Base-by-base conservation (phyloP, 768 basidiomycete genomes). In the Tulasnella sp. region DNA sequence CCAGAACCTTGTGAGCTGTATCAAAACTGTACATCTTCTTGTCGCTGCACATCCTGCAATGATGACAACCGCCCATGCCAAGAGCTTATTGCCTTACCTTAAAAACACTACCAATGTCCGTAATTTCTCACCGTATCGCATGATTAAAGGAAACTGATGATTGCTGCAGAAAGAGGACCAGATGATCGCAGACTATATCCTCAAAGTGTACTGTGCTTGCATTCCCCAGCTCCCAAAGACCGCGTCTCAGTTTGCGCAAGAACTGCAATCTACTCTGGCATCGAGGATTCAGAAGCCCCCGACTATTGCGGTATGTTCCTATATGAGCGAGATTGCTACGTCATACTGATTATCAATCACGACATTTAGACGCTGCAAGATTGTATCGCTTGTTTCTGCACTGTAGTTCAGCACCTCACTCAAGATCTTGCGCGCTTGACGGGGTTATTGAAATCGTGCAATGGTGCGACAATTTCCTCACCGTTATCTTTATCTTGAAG, bases 161-260 rank as follows among this genome's bases (percentile, higher is more conserved):
- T 34, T 45, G 13, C 24, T 15, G 4, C 58, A 93, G 89, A 41
- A 71, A 3, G 92, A 98, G 49, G 92, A 96, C 56, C 76, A 89
- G 56, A 69, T 74, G 0, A 83, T 83, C 4, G 80, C 81, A 1
- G 92, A 96, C 61, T 85, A 86, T 62, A 66, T 99, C 3, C 72
- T 98, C 34, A 83, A 83, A 56, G 86, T 93, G 35, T 96, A 95
- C 68, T 74, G 85, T 27, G 75, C 75, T 15, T 81, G 81, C 2
- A 80, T 96, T 28, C 87, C 88, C 2, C 74, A 80, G 56, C 83
- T 93, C 81, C 89, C 91, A 0, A 86, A 83, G 66, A 89, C 88
- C 0, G 83, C 88, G 0, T 73, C 76, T 10, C 90, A 83, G 58
- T 96, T 98, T 61, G 90, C 85, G 0, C 75, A 79, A 33, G 87